Conservation (phyloP, 495 filamentous ascomycete species). For the Cercophora samala region DNA sequence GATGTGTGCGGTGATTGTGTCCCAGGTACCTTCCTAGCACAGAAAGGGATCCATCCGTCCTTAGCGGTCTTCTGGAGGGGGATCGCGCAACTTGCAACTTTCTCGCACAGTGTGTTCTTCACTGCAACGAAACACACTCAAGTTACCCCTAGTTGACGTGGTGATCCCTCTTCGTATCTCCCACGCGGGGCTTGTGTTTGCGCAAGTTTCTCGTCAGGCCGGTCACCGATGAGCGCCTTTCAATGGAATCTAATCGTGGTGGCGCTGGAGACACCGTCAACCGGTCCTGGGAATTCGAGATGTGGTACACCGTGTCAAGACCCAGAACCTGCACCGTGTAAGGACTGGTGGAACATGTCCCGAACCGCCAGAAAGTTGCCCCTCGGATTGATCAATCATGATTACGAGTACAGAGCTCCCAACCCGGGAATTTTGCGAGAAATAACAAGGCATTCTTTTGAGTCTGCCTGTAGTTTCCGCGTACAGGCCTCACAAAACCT, state of each 20-base stretch:
- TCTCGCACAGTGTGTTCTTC: constrained; percentile 1
- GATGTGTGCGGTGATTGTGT: not conserved
- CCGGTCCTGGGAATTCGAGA: not conserved
- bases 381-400: no score
- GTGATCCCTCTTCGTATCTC: not conserved
- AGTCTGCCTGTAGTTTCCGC: not conserved
- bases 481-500: not conserved
- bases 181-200: not conserved
- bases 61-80: constrained; percentile 5
- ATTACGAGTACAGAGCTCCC: no score
- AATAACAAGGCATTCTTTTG: not conserved
- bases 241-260: not conserved
- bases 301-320: not conserved
- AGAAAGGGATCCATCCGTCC: constrained; percentile 4
- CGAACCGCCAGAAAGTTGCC: no score
- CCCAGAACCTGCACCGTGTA: not conserved
- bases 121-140: constrained; percentile 4
- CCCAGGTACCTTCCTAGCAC: not conserved
- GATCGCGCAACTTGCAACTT: constrained; percentile 1
- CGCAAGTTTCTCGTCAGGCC: not conserved
- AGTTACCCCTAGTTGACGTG: not conserved
- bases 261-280: not conserved
- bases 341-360: not conserved
- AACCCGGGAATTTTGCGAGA: no score
- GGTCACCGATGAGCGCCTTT: not conserved